Evolutionary conservation across 2,329 filamentous ascomycete genomes (phyloP), one percentile per base, ranked within the genome.

Genomic region (Scytalidium lignicola): DNA sequence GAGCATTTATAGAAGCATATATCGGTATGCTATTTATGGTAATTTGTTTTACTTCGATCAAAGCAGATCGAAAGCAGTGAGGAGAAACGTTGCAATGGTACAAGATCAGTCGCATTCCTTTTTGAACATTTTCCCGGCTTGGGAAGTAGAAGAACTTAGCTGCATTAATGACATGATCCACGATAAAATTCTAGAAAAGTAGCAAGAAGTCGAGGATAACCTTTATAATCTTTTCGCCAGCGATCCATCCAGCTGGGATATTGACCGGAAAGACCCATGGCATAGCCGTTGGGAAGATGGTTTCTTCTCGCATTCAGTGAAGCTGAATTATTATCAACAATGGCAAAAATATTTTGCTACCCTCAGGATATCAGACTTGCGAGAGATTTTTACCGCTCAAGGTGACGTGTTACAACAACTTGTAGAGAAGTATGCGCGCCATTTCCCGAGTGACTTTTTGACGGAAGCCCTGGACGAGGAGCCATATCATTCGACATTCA

Each of bases 31-130:
- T 9, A 47, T 50, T 22, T 47, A 43, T 22, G 44, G 44, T 15
- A 44, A 50, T 41, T 41, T 50, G 26, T 50, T 50, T 44, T 54
- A 53, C 51, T 62, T 63, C 29, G 54, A 54, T 13, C 26, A 28
- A 28, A 28, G 26, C 26, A 28, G 13, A 28, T 7, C 26, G 7
- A 7, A 13, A 7, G 26, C 26, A 28, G 26, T 7, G 13, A 28
- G 26, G 26, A 28, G 13, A 28, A 13, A 28, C 26, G 13, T 28
- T 28, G 26, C 26, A 7, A 7, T 28, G 26, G 26, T 13, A 7
- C 26, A 28, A 13, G 26, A 28, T 28, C 26, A 28, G 13, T 28
- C 26, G 7, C 26, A 28, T 13, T 28, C 26, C 26, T 28, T 28
- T 13, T 28, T 28, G 26, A 28, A 28, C 13, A 28, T 44, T 10